Percentiles rank a stretch among this genome's conserved stretches.
phyloP scores from a whole-genome alignment of 345 rosid species.

The Laguncularia racemosa region DNA sequence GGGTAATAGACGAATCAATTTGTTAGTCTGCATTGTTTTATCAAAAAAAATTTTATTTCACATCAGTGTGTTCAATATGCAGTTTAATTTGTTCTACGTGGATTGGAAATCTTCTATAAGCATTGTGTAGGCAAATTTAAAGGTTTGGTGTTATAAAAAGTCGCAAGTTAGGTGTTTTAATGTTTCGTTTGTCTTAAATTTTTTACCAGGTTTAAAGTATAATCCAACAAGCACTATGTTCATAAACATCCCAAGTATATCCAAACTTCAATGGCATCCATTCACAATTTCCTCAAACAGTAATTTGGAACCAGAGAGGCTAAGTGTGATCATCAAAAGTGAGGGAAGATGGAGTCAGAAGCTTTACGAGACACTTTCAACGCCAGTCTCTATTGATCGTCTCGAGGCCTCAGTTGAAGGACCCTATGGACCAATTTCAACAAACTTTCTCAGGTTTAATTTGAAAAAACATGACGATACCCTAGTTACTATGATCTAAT shows the following conservation, averaged over 20 bases:
- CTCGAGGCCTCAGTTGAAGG: slow-evolving; percentile 48
- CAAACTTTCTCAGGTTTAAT: slow-evolving; percentile 23
- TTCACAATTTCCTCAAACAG: slow-evolving; percentile 60
- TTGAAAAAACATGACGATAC: background rate
- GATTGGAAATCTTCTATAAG: too few relatives aligned
- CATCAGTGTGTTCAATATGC: too few relatives aligned
- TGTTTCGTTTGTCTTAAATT: background rate
- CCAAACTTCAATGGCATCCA: slow-evolving; percentile 90
- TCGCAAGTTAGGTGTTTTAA: too few relatives aligned
- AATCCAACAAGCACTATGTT: slow-evolving; percentile 59
- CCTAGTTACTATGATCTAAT: too few relatives aligned
- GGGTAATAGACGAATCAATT: too few relatives aligned
- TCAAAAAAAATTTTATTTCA: too few relatives aligned
- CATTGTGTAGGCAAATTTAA: too few relatives aligned
- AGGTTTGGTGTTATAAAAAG: too few relatives aligned
- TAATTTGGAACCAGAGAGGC: slow-evolving; percentile 41
- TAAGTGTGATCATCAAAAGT: slow-evolving; percentile 50
- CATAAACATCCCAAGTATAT: slow-evolving; percentile 63
- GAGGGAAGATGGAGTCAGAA: slow-evolving; percentile 53
- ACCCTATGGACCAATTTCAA: slow-evolving; percentile 54
- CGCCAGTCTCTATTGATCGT: slow-evolving; percentile 16
- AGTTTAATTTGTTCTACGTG: too few relatives aligned
- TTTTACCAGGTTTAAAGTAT: slow-evolving; percentile 48
- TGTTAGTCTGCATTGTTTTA: too few relatives aligned
- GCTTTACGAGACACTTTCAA: slow-evolving; percentile 33